These are phyloP conservation scores for Tolypocladium ophioglossoides DNA, from an alignment of 2,329 filamentous ascomycete species.

Conservation along the genomic window DNA sequence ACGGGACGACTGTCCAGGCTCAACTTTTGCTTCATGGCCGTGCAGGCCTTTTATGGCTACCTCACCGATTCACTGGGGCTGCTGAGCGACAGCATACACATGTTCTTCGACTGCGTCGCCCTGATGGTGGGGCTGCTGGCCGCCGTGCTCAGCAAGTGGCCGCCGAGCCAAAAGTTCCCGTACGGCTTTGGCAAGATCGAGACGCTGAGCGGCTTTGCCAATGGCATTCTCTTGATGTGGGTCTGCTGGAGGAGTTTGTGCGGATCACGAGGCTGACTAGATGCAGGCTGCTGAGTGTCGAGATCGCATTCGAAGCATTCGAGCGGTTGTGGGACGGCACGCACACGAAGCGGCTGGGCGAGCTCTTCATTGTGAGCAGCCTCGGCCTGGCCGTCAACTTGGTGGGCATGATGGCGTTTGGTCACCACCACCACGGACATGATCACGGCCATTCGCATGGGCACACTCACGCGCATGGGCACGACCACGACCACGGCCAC, in stretches of 20 bases:
- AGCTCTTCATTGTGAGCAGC: slow-evolving; percentile 81
- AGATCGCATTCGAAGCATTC: slow-evolving; percentile 91
- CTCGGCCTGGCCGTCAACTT: slow-evolving; percentile 84
- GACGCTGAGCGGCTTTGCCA: slow-evolving; percentile 90
- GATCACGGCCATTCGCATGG: slow-evolving; percentile 22
- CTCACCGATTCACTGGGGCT: slow-evolving; percentile 86
- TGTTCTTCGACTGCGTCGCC: slow-evolving; percentile 97
- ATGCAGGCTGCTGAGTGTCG: slow-evolving; percentile 74
- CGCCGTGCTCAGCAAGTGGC: slow-evolving; percentile 94
- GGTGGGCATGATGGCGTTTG: slow-evolving; percentile 81
- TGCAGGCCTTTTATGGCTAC: slow-evolving; percentile 91
- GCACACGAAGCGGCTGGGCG: slow-evolving; percentile 72
- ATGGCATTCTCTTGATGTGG: slow-evolving; percentile 87
- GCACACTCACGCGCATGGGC: slow-evolving; percentile 38
- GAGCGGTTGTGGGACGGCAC: slow-evolving; percentile 78
- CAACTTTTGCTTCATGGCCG: slow-evolving; percentile 89
- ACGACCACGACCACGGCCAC: slow-evolving; percentile 22
- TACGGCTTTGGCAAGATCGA: slow-evolving; percentile 97
- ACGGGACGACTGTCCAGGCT: slow-evolving; percentile 41
- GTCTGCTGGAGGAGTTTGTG: slow-evolving; percentile 14
- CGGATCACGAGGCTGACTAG: slow-evolving; percentile 4
- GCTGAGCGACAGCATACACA: slow-evolving; percentile 96
- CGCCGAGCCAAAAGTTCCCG: slow-evolving; percentile 76
- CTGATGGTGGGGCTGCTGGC: slow-evolving; percentile 83
- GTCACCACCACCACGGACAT: slow-evolving; percentile 44